Conservation (phyloP, 1,284 basidiomycete species). For the Uromyces viciae-fabae region DNA sequence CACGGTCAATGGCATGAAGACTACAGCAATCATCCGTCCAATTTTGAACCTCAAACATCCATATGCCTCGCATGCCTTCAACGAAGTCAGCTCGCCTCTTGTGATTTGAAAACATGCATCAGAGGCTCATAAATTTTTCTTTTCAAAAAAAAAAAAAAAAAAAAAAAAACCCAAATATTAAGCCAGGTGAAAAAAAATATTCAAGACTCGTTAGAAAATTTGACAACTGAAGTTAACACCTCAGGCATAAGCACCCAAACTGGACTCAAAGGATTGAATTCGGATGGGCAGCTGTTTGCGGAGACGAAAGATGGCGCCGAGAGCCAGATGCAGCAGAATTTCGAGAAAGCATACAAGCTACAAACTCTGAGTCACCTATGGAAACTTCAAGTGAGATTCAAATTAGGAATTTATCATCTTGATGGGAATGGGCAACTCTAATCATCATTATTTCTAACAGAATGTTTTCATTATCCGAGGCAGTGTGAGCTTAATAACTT, state of each 20-base stretch:
- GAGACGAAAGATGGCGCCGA: constrained; percentile 16
- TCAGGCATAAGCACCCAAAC: constrained; percentile 29
- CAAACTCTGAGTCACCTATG: constrained; percentile 42
- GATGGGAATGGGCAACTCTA: neutral
- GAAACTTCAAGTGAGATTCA: constrained; percentile 25
- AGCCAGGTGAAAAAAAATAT: constrained; percentile 26
- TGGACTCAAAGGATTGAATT: constrained; percentile 39
- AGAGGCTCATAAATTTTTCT: neutral
- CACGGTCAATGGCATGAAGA: constrained; percentile 15
- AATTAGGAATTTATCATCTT: neutral
- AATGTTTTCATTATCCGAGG: constrained; percentile 42
- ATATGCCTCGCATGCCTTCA: constrained; percentile 32
- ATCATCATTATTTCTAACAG: constrained; percentile 2
- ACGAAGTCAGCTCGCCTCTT: constrained; percentile 8
- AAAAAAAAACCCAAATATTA: neutral
- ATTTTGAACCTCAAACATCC: constrained; percentile 36
- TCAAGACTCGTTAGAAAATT: constrained; percentile 25
- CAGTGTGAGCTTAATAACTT: constrained; percentile 9
- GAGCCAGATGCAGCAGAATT: constrained; percentile 16
- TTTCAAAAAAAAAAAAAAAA: neutral
- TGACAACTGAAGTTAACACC: constrained; percentile 27
- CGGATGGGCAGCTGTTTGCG: constrained; percentile 34
- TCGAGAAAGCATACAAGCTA: constrained; percentile 40
- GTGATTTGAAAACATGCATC: neutral
- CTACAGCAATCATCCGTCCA: constrained; percentile 41